Evolutionary conservation across 1,284 basidiomycete species (phyloP).

Genomic region (Austroboletus niveus): DNA sequence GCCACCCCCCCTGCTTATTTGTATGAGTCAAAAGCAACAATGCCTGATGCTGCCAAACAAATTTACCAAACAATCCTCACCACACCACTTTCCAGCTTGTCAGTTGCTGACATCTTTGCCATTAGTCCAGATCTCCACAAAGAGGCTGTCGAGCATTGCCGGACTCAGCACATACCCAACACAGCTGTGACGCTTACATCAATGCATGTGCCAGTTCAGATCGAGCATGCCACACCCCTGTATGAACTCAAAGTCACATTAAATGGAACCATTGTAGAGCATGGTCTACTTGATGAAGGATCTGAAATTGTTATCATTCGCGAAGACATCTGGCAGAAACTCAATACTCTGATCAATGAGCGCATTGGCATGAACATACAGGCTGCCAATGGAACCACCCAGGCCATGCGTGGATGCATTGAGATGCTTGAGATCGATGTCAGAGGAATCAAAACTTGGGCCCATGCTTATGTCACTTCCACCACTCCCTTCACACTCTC

Average conservation of each 20-base stretch:
- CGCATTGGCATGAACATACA: slow-evolving; percentile 15
- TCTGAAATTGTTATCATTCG: slow-evolving; percentile 8
- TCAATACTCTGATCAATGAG: neutral
- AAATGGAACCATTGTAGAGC: neutral
- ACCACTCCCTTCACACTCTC: slow-evolving; percentile 17
- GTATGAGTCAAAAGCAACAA: slow-evolving; percentile 8
- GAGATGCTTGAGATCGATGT: slow-evolving; percentile 17
- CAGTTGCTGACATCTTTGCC: slow-evolving; percentile 10
- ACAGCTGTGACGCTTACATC: neutral
- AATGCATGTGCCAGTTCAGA: neutral
- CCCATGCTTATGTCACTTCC: slow-evolving; percentile 19
- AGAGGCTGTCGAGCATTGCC: slow-evolving; percentile 9
- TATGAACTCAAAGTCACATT: neutral
- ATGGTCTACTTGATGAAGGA: slow-evolving; percentile 4
- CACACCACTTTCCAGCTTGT: slow-evolving; percentile 4
- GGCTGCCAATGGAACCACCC: slow-evolving; percentile 14
- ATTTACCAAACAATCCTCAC: slow-evolving; percentile 7
- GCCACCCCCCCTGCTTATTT: neutral
- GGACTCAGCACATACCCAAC: neutral
- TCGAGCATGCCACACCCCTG: slow-evolving; percentile 3
- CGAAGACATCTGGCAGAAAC: neutral
- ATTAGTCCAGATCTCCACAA: slow-evolving; percentile 16
- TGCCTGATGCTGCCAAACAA: neutral
- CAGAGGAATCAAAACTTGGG: slow-evolving; percentile 15
- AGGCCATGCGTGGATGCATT: slow-evolving; percentile 6